Conservation (phyloP, 305 asterid genomes). For the Solanum hybrid region DNA sequence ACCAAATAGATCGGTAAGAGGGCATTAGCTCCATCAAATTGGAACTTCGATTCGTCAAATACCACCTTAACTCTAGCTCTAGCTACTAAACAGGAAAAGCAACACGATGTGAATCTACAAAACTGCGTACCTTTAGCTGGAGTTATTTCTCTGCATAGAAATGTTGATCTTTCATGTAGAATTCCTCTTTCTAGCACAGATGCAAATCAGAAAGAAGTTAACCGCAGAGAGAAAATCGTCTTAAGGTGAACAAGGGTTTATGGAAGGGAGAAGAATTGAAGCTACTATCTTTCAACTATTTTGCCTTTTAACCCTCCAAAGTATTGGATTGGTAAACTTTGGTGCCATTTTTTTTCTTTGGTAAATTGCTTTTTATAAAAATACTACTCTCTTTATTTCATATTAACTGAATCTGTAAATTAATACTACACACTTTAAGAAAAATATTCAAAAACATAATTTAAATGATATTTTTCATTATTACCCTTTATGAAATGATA, state of each 20-base stretch:
- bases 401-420: not conserved
- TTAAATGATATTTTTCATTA: not conserved
- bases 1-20: not conserved
- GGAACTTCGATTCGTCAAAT: not conserved
- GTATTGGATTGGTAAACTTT: not conserved
- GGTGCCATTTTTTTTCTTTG: not conserved
- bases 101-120: not conserved
- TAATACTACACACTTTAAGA: no score
- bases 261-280: not conserved
- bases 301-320: not conserved
- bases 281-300: not conserved
- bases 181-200: not conserved
- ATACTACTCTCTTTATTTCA: no score
- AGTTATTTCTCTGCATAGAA: not conserved
- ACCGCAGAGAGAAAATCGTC: not conserved
- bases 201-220: not conserved
- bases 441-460: no score
- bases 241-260: not conserved
- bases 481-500: no score
- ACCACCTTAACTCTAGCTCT: not conserved
- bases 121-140: not conserved
- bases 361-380: not conserved
- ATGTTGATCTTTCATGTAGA: not conserved
- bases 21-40: not conserved
- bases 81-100: not conserved